Percentiles rank a stretch among this genome's conserved stretches.
Conservation (phyloP, 306 rosid species). For the Rosa chinensis region DNA sequence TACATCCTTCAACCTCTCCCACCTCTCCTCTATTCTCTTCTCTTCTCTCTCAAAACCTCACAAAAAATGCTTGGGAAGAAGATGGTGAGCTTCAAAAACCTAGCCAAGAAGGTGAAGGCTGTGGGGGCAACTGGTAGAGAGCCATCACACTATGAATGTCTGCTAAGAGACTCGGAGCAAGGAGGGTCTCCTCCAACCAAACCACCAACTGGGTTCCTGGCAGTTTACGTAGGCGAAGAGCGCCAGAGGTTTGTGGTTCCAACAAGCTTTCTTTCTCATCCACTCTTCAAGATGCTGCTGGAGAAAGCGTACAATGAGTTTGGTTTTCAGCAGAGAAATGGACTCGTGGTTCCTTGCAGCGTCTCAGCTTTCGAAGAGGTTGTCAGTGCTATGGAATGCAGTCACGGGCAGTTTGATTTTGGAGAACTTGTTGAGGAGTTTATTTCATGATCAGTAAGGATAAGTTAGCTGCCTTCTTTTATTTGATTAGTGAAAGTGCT, state of each 20-base stretch:
- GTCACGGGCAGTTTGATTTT: slow-evolving; percentile 71
- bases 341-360: slow-evolving; percentile 75
- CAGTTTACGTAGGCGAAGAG: slow-evolving; percentile 78
- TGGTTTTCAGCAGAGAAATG: slow-evolving; percentile 74
- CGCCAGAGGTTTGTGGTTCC: slow-evolving; percentile 65
- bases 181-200: slow-evolving; percentile 33
- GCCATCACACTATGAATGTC: slow-evolving; percentile 37
- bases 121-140: slow-evolving; percentile 30
- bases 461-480: not conserved
- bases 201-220: slow-evolving; percentile 76
- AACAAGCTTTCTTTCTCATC: slow-evolving; percentile 75
- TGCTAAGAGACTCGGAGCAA: slow-evolving; percentile 34
- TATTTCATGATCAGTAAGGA: slow-evolving; percentile 23
- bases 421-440: slow-evolving; percentile 67
- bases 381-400: slow-evolving; percentile 65
- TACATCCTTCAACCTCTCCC: slow-evolving; percentile 11
- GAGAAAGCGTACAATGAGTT: slow-evolving; percentile 76
- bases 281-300: slow-evolving; percentile 82
- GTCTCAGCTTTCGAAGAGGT: slow-evolving; percentile 73
- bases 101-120: slow-evolving; percentile 58
- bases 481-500: not conserved
- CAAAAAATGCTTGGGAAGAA: slow-evolving; percentile 56
- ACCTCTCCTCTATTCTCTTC: not conserved
- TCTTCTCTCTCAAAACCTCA: not conserved
- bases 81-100: slow-evolving; percentile 60